These are phyloP conservation scores for Kluyveromyces marxianus DNA, from an alignment of 1,139 yeast genomes.

Conservation along the genomic window DNA sequence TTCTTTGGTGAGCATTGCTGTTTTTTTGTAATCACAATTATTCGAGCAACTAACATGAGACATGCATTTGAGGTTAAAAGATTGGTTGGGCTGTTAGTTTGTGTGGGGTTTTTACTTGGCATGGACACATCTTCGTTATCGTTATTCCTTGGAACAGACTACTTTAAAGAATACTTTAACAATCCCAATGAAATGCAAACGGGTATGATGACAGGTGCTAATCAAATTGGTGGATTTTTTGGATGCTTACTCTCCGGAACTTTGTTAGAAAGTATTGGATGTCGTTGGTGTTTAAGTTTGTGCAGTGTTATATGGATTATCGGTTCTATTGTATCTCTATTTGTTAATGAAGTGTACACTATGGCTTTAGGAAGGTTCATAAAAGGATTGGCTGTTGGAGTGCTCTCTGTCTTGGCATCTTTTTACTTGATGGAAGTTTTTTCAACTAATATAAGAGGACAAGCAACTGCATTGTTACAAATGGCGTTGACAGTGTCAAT, in stretches of 20 bases:
- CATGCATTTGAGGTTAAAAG: constrained; percentile 13
- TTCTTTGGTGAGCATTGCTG: no score
- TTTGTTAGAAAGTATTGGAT: constrained; percentile 19
- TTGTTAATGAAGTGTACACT: constrained; percentile 26
- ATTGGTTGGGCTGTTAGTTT: constrained; percentile 43
- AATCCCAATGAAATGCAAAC: constrained; percentile 36
- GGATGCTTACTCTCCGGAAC: constrained; percentile 31
- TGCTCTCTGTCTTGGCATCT: constrained; percentile 65
- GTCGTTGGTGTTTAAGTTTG: constrained; percentile 23
- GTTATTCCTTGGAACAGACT: constrained; percentile 43
- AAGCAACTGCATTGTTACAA: constrained; percentile 60
- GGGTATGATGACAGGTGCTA: constrained; percentile 37
- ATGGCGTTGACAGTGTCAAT: constrained; percentile 66
- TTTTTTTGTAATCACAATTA: no score
- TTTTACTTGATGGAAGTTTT: constrained; percentile 70
- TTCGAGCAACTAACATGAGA: neutral
- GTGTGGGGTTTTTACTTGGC: constrained; percentile 59
- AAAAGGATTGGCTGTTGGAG: constrained; percentile 64
- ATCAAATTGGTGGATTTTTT: constrained; percentile 36
- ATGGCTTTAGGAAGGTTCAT: constrained; percentile 52
- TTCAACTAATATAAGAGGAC: constrained; percentile 58
- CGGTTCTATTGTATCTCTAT: constrained; percentile 31
- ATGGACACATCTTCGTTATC: constrained; percentile 65
- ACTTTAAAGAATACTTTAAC: constrained; percentile 40
- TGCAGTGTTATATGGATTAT: constrained; percentile 30